Base-by-base conservation (phyloP, 1,284 basidiomycete genomes). In the Kwoniella shivajii region DNA sequence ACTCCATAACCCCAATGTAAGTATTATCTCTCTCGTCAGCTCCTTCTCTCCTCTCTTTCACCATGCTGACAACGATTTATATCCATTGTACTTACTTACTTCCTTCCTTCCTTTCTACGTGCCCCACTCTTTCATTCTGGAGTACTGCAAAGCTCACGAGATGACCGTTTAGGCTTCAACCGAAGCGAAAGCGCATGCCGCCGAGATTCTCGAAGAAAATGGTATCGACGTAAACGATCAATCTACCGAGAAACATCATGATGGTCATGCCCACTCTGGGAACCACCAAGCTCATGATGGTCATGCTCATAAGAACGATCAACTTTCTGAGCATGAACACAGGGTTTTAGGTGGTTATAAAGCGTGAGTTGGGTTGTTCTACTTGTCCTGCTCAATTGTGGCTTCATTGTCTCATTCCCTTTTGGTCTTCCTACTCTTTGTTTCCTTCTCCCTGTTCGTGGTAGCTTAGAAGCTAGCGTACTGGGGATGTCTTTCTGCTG, bases 261-360 rank as follows among this genome's bases (percentile, higher is more conserved):
- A 34, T 37, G 29, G 31, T 41, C 24, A 44, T 24, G 18, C 31
- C 31, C 29, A 47, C 52, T 22, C 41, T 30, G 31, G 16, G 10
- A 20, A 43, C 7, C 18, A 37, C 24, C 49, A 54, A 14, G 18
- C 44, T 24, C 36, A 54, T 31, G 26, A 33, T 53, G 22, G 31
- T 16, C 34, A 42, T 45, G 14, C 37, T 6, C 26, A 44, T 14
- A 31, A 33, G 27, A 34, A 46, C 22, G 34, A 48, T 26, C 14
- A 26, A 22, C 49, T 54, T 14, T 18, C 48, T 16, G 51, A 56
- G 38, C 60, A 68, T 36, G 51, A 64, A 31, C 54, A 63, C 41
- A 54, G 50, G 16, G 54, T 60, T 13, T 34, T 68, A n/a, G 65
- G 61, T 6, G 67, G 67, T 20, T 63, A 66, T 58, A 68, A 68